Conservation (phyloP, 345 rosid species). For the Eucalyptus rudis region DNA sequence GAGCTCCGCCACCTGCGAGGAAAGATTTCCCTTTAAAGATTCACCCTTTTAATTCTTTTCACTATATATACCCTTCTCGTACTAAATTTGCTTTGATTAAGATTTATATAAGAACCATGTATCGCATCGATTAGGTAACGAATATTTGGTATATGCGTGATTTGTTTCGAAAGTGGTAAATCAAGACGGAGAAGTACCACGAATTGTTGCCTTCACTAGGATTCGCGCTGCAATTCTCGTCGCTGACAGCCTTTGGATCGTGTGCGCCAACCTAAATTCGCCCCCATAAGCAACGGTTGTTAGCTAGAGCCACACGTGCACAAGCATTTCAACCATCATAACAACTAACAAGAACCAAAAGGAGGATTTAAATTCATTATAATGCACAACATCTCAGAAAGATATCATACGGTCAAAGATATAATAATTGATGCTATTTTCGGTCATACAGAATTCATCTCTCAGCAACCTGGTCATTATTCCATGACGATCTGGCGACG, state of each 20-base stretch:
- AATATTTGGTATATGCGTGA: background rate
- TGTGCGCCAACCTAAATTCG: background rate
- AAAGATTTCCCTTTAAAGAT: background rate
- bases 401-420: background rate
- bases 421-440: background rate
- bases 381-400: background rate
- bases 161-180: background rate
- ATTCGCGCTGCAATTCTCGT: slow-evolving; percentile 27
- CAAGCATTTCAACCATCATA: background rate
- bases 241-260: slow-evolving; percentile 31
- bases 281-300: slow-evolving; percentile 4
- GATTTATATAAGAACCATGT: background rate
- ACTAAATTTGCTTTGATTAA: background rate
- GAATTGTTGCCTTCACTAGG: slow-evolving; percentile 30
- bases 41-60: background rate
- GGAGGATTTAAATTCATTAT: background rate
- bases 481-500: background rate
- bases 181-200: slow-evolving; percentile 9
- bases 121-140: background rate
- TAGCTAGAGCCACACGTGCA: background rate
- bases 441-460: background rate
- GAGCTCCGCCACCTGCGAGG: slow-evolving; percentile 73
- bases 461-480: slow-evolving; percentile 25
- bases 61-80: background rate
- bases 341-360: background rate